phyloP scores from a whole-genome alignment of 2,329 filamentous ascomycete species.

The Pseudocercospora eumusae region DNA sequence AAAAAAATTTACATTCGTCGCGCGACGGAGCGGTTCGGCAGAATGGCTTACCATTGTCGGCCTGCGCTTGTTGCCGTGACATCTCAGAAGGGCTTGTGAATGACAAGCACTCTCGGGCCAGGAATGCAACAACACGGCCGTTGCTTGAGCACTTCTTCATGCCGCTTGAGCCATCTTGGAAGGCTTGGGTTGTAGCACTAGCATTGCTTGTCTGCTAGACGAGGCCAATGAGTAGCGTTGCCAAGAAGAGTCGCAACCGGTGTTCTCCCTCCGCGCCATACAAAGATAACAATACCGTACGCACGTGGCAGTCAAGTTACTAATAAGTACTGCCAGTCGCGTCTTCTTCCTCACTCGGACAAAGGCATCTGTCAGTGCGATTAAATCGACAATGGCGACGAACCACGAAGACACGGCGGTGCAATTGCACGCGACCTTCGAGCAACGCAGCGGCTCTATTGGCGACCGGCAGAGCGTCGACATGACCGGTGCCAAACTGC shows the following conservation, averaged over 20 bases:
- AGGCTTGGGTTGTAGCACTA: not conserved
- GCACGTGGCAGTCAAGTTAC: not conserved
- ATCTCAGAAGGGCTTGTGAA: not conserved
- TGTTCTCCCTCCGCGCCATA: not conserved
- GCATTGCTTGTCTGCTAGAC: not conserved
- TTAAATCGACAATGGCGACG: slow-evolving; percentile 29
- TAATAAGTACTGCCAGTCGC: slow-evolving; percentile 5
- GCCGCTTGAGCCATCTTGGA: slow-evolving; percentile 1
- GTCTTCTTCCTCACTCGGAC: not conserved
- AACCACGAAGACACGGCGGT: slow-evolving; percentile 36
- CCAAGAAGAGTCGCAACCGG: not conserved
- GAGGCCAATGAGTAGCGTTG: not conserved
- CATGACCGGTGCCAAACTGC: slow-evolving; percentile 28
- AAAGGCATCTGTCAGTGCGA: not conserved
- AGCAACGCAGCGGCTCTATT: slow-evolving; percentile 30
- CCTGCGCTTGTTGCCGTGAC: not conserved
- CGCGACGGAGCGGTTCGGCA: not conserved
- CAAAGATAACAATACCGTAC: not conserved
- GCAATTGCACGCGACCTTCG: slow-evolving; percentile 33
- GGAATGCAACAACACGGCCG: slow-evolving; percentile 1
- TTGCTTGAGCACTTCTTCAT: slow-evolving; percentile 7
- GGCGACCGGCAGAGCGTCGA: slow-evolving; percentile 21
- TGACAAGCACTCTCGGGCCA: not conserved
- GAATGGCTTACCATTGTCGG: not conserved
- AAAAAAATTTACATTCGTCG: too few species aligned